phyloP scores from a whole-genome alignment of 441 rosid genomes.

The Rhodomyrtus psidioides region DNA sequence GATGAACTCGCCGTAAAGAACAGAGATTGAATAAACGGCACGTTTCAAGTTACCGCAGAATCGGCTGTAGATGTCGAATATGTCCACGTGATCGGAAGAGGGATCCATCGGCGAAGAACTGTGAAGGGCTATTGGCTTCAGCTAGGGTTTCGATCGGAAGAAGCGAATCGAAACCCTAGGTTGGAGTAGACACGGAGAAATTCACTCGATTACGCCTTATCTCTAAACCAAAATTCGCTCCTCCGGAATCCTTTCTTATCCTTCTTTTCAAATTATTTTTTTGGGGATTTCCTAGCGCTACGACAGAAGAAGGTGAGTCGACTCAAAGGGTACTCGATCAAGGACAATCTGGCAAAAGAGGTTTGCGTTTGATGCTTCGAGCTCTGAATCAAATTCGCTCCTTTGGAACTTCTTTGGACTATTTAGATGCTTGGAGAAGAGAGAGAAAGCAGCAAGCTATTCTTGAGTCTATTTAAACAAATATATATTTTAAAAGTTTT shows the following conservation, averaged over 20 bases:
- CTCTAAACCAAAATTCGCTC: neutral
- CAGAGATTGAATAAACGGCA: neutral
- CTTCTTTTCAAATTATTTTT: neutral
- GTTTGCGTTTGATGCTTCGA: neutral
- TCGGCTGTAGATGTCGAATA: constrained; percentile 51
- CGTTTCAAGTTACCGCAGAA: constrained; percentile 36
- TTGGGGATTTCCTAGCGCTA: neutral
- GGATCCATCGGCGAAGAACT: constrained; percentile 27
- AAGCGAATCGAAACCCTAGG: neutral
- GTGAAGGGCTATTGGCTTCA: neutral
- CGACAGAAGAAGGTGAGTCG: neutral
- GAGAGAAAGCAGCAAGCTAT: neutral
- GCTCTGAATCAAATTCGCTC: neutral
- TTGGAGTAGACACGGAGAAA: neutral
- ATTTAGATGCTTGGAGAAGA: neutral
- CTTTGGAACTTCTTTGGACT: neutral
- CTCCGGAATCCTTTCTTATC: neutral
- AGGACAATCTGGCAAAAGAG: neutral
- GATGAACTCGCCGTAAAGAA: neutral
- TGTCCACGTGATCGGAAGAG: constrained; percentile 31
- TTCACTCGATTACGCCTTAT: neutral
- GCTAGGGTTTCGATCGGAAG: neutral
- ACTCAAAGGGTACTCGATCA: neutral
- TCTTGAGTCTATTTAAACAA: too few species aligned
- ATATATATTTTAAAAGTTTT: too few species aligned